phyloP scores from a whole-genome alignment of 2,329 filamentous ascomycete species.

The Sporothrix mexicana region DNA sequence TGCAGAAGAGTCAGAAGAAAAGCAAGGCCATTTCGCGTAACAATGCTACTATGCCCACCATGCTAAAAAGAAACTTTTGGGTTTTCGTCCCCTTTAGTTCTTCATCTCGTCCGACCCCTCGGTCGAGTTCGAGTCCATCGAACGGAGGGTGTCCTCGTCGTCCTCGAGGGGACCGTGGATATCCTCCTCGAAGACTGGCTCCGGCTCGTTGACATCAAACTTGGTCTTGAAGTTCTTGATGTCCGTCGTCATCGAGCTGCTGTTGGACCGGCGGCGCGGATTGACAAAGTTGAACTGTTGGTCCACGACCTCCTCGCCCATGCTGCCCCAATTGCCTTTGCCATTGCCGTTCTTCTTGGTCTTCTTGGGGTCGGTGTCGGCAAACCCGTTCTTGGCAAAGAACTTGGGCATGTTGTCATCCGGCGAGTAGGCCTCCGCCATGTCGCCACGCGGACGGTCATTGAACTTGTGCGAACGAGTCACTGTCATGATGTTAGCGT shows the following conservation, averaged over 20 bases:
- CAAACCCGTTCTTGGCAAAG: slow-evolving; percentile 86
- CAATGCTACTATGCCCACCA: slow-evolving; percentile 22
- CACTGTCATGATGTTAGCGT: slow-evolving; percentile 62
- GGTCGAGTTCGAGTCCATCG: slow-evolving; percentile 65
- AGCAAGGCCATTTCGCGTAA: slow-evolving; percentile 11
- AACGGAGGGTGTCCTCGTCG: slow-evolving; percentile 62
- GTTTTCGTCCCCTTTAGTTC: slow-evolving; percentile 21
- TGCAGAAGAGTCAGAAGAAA: background rate
- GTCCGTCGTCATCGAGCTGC: slow-evolving; percentile 72
- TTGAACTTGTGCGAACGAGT: slow-evolving; percentile 97
- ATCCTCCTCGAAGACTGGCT: slow-evolving; percentile 90
- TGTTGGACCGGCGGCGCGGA: slow-evolving; percentile 90
- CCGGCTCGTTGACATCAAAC: slow-evolving; percentile 87
- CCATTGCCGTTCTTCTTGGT: slow-evolving; percentile 96
- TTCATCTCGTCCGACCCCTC: slow-evolving; percentile 53
- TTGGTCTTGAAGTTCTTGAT: slow-evolving; percentile 91
- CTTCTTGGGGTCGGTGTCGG: slow-evolving; percentile 85
- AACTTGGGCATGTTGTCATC: slow-evolving; percentile 84
- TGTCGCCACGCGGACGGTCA: slow-evolving; percentile 84
- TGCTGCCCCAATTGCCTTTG: slow-evolving; percentile 89
- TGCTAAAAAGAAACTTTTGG: background rate
- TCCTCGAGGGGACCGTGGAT: slow-evolving; percentile 73
- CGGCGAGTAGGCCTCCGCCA: slow-evolving; percentile 68
- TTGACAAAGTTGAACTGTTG: slow-evolving; percentile 88
- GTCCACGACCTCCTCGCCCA: slow-evolving; percentile 81